Percentiles rank a stretch among this genome's conserved stretches.
These are phyloP conservation scores for Claviceps quebecensis DNA, from an alignment of 2,329 filamentous ascomycete species.

Conservation along the genomic window DNA sequence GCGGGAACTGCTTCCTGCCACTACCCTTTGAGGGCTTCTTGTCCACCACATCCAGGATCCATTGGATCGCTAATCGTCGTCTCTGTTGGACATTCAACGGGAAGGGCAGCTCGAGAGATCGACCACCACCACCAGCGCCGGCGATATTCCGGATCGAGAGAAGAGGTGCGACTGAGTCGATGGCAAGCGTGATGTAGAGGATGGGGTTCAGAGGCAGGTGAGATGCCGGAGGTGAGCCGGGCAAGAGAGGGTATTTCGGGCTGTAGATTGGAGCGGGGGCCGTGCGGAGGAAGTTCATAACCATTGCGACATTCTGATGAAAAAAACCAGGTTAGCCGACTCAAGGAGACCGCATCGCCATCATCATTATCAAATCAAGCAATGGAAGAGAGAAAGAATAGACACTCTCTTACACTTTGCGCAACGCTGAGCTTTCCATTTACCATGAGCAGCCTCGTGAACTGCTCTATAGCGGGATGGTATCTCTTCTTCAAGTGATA, in stretches of 20 bases:
- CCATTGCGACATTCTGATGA: slow-evolving; percentile 63
- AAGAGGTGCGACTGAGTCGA: slow-evolving; percentile 86
- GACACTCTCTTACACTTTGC: slow-evolving; percentile 50
- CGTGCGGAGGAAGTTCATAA: slow-evolving; percentile 75
- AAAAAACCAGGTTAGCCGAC: slow-evolving; percentile 1
- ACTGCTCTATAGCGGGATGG: slow-evolving; percentile 69
- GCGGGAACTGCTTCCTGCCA: slow-evolving; percentile 58
- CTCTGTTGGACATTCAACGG: slow-evolving; percentile 65
- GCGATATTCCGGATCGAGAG: slow-evolving; percentile 63
- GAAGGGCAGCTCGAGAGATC: slow-evolving; percentile 66
- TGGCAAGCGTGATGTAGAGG: slow-evolving; percentile 74
- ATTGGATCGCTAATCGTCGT: slow-evolving; percentile 64
- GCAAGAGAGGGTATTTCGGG: slow-evolving; percentile 55
- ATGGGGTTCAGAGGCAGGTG: slow-evolving; percentile 82
- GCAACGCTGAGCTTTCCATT: slow-evolving; percentile 82
- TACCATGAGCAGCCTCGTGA: slow-evolving; percentile 82
- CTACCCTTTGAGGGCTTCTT: slow-evolving; percentile 63
- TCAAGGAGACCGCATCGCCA: too few relatives aligned
- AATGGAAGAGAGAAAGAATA: neutral
- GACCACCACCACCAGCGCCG: slow-evolving; percentile 75
- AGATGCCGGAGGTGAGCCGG: slow-evolving; percentile 59
- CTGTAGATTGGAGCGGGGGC: slow-evolving; percentile 65
- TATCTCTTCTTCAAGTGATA: slow-evolving; percentile 67
- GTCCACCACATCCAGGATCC: slow-evolving; percentile 76
- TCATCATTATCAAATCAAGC: neutral